Evolutionary conservation across 768 basidiomycete species (phyloP).

Genomic region (Russula virescens): DNA sequence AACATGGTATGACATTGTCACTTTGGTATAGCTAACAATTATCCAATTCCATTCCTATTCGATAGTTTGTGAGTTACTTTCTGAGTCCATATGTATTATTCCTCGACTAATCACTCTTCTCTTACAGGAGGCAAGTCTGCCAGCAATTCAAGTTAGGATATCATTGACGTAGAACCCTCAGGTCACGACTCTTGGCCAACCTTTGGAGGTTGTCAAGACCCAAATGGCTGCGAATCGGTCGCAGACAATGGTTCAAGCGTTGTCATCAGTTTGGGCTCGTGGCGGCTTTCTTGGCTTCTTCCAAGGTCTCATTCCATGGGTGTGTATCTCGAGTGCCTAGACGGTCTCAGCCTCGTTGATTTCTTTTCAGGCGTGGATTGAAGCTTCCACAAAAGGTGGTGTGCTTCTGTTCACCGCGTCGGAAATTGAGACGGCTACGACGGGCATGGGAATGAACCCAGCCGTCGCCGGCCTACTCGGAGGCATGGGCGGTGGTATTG

Average conservation of each 20-base stretch:
- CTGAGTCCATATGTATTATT: not conserved
- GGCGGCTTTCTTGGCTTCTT: conserved; percentile 89
- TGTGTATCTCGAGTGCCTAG: conserved; percentile 33
- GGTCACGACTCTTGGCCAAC: conserved; percentile 98
- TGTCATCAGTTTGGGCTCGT: conserved; percentile 82
- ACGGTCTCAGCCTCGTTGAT: conserved; percentile 5
- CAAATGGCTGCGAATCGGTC: conserved; percentile 98
- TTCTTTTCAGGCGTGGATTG: conserved; percentile 85
- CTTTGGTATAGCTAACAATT: not conserved
- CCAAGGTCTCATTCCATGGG: conserved; percentile 99
- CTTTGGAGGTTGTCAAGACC: conserved; percentile 95
- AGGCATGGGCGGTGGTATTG: conserved; percentile 96
- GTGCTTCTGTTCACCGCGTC: conserved; percentile 95
- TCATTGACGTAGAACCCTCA: conserved; percentile 31
- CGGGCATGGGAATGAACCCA: conserved; percentile 65
- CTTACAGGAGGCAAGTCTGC: conserved; percentile 62
- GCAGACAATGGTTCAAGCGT: conserved; percentile 85
- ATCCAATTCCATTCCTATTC: conserved; percentile 5
- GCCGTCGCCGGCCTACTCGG: conserved; percentile 85
- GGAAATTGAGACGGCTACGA: conserved; percentile 75
- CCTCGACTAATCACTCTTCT: conserved; percentile 18
- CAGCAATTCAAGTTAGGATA: not conserved
- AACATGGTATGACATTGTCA: conserved; percentile 66
- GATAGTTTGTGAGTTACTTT: conserved; percentile 34
- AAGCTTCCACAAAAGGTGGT: conserved; percentile 96